Base-by-base conservation (phyloP, 78 protist genomes). In the Andalucia godoyi region DNA sequence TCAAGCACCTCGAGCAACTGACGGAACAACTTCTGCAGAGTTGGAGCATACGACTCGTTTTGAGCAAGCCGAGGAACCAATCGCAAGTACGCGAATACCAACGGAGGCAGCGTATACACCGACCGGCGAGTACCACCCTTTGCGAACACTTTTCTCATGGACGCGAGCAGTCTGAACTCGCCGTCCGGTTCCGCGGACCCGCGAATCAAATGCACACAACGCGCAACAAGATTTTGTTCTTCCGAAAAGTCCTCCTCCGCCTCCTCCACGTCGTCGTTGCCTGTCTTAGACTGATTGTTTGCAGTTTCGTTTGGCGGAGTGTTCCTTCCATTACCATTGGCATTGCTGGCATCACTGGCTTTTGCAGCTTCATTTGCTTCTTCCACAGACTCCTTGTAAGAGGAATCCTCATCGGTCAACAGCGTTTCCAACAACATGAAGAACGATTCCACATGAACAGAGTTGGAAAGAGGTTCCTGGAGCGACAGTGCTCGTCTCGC, bases 211-310 rank as follows among this genome's bases (percentile, higher is more conserved):
- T 80, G 90, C 21, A 91, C 36, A 21, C 77, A 46, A 13, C 71
- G 30, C 21, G 90, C 82, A n/a, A 85, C 83, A 18, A 77, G 63
- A 36, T 25, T 54, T 65, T 86, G 91, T 47, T 90, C 95, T 18
- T 58, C 94, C 15, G n/a, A 76, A 41, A 89, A 77, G 53, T 81
- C 88, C 51, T 74, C 88, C 29, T 63, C 54, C 6, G 2, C 21
- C 29, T 38, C 42, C 27, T 39, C 57, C 8, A 67, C 54, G 34
- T 77, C 86, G 30, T 53, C 72, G 47, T n/a, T 54, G 15, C 49
- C 79, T n/a, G 77, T 80, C 27, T 38, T 70, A 21, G n/a, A 68
- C 27, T 17, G 66, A 33, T 71, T 84, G 37, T 49, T 90, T n/a
- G 15, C n/a, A 33, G 51, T 55, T 55, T 21, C 50, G 50, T 46